Evolutionary conservation across 352 stramenopile species (phyloP), one percentile per base, ranked within the genome.

Genomic region (Phytophthora quininea): DNA sequence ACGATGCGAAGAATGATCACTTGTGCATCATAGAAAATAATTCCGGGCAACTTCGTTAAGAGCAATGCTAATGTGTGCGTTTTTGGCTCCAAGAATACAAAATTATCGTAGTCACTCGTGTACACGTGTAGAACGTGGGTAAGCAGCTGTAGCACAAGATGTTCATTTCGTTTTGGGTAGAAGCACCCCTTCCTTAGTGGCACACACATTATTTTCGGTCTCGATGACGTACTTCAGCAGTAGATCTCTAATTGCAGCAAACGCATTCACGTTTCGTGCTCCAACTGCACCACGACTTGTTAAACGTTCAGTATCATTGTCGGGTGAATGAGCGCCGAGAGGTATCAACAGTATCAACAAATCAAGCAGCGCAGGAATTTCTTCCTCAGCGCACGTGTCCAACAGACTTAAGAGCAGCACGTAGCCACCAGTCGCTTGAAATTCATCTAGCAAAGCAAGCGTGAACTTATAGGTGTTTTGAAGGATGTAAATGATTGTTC

Each of bases 1-100:
- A 90, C 84, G 27, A 91, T 86, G 15, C 82, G 74, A 27, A 95
- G 70, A 7, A 91, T 88, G 59, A 92, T 91, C 12, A 90, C 72
- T 45, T 82, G 75, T 3, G 82, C 77, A 51, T 90, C 79, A 40
- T 81, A 86, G 30, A 82, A 89, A 3, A 35, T 43, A 3, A 89
- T 86, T 30, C 69, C 71, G 4, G 79, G 81, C 0, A 95, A 57
- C 55, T 89, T 91, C 12, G 81, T 87, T 54, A 93, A 53, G 11
- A 92, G 72, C 48, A 91, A 80, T 19, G 84, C 84, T 24, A 95
- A 54, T 5, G 80, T 82, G 68, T 88, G 81, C 1, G 82, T 91
- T 53, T 83, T 90, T 1, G 85, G 77, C 55, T 95, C 86, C 38
- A 95, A 69, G 54, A 69, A 84, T 42, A 86, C 51, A 24, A 93